Base-by-base conservation (phyloP, 768 basidiomycete genomes). In the Lentinula guzmanii region DNA sequence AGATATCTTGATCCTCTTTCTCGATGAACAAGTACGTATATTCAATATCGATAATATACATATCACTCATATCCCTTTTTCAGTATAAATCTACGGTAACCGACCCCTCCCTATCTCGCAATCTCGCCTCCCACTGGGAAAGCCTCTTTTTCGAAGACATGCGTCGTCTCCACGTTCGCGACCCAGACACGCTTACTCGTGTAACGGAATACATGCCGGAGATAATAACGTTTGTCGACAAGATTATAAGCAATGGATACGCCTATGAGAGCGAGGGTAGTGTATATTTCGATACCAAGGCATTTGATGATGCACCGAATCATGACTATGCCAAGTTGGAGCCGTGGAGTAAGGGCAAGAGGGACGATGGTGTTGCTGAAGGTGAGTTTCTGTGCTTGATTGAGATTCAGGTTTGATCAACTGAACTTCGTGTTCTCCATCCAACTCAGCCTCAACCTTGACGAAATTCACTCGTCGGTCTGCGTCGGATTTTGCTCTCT, bases 151-250 rank as follows among this genome's bases (percentile, higher is more conserved):
- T 96, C 77, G 77, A 85, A 34, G 95, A 98, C 68, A 99, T 99
- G 97, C 75, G 78, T 15, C 85, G 88, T n/a, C 82, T 99, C 16
- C 84, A 83, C 64, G 90, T 98, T 43, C 86, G 89, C 61, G 85
- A 89, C 21, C 95, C 97, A 16, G 93, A 96, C 71, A 92, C 86
- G 4, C 74, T 98, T 58, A 98, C 97, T 1, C 87, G 96, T 45
- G 97, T 98, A 5, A 95, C 95, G 1, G 97, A 98, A 74, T 99
- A 94, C 73, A 89, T 99, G 7, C 93, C 95, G 3, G 95, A 98
- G 75, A 92, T 98, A 65, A 92, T 95, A 54, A 74, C 82, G 4
- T 99, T 95, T 71, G 90, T 98, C 42, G 83, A 94, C 70, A 77
- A 83, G 28, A 91, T 98, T 70, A 78, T 97, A 62, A 75, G 82